Conservation (phyloP, 169 alveolate species). For the Blepharisma undulans region DNA sequence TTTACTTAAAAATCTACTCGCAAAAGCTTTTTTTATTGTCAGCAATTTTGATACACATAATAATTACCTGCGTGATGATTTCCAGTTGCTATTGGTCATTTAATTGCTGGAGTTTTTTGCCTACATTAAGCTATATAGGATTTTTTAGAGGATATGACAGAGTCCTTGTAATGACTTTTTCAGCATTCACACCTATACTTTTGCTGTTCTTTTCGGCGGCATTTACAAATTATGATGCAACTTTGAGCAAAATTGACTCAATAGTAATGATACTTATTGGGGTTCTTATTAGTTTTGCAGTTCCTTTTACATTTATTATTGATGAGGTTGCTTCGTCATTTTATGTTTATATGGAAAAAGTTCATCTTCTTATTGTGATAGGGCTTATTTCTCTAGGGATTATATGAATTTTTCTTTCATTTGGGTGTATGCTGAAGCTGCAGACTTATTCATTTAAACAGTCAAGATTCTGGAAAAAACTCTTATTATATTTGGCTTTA, state of each 20-base stretch:
- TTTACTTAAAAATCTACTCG: not conserved
- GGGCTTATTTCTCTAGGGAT: not conserved
- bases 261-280: not conserved
- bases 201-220: not conserved
- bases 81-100: not conserved
- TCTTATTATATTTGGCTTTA: too few species aligned
- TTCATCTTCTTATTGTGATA: constrained; percentile 5
- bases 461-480: not conserved
- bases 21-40: not conserved
- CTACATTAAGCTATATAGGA: not conserved
- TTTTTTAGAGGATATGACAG: constrained; percentile 34
- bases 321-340: constrained; percentile 13
- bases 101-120: not conserved
- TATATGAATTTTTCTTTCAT: not conserved
- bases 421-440: not conserved
- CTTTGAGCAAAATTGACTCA: too few species aligned
- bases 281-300: not conserved
- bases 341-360: not conserved
- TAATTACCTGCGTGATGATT: not conserved
- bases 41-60: not conserved
- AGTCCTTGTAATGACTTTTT: not conserved
- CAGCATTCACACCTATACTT: not conserved
- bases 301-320: not conserved
- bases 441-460: not conserved
- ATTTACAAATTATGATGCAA: not conserved